These are phyloP conservation scores for Arthrobotrys sinensis DNA, from an alignment of 2,329 filamentous ascomycete genomes.

Conservation along the genomic window DNA sequence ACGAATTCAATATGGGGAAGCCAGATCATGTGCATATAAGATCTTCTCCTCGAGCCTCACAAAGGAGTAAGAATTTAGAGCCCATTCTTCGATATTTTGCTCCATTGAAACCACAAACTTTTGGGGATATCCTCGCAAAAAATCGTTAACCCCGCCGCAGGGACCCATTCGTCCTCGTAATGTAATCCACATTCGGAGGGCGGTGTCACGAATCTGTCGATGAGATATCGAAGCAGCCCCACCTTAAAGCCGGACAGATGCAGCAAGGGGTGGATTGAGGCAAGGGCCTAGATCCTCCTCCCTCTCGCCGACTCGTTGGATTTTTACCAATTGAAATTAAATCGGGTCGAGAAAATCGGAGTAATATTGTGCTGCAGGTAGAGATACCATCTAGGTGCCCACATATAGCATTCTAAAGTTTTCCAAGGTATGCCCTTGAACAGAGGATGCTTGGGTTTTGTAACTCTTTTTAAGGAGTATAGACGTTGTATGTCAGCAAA, in stretches of 20 bases:
- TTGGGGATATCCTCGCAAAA: slow-evolving; percentile 5
- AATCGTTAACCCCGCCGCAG: slow-evolving; percentile 6
- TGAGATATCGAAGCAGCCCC: slow-evolving; percentile 42
- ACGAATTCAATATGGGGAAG: slow-evolving; percentile 9
- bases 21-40: slow-evolving; percentile 33
- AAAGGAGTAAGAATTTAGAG: slow-evolving; percentile 7
- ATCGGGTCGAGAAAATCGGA: slow-evolving; percentile 38
- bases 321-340: slow-evolving; percentile 48
- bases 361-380: slow-evolving; percentile 30
- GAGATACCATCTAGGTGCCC: slow-evolving; percentile 1
- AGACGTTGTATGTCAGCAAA: slow-evolving; percentile 2
- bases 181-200: slow-evolving; percentile 43
- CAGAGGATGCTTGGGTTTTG: slow-evolving; percentile 29
- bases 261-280: slow-evolving; percentile 28
- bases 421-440: slow-evolving; percentile 32
- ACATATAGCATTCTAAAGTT: slow-evolving; percentile 5
- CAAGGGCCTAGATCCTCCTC: slow-evolving; percentile 45
- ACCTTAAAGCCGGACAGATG: slow-evolving; percentile 31
- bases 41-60: background rate
- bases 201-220: slow-evolving; percentile 36
- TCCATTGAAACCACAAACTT: background rate
- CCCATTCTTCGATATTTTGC: slow-evolving; percentile 1
- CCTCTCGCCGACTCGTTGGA: slow-evolving; percentile 36
- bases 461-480: slow-evolving; percentile 24
- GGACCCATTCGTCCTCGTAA: slow-evolving; percentile 30